A percentile compares a stretch with the other conserved stretches of the same genome.
phyloP scores from a whole-genome alignment of 108 stramenopile species.

The Aurantiochytrium sp. region DNA sequence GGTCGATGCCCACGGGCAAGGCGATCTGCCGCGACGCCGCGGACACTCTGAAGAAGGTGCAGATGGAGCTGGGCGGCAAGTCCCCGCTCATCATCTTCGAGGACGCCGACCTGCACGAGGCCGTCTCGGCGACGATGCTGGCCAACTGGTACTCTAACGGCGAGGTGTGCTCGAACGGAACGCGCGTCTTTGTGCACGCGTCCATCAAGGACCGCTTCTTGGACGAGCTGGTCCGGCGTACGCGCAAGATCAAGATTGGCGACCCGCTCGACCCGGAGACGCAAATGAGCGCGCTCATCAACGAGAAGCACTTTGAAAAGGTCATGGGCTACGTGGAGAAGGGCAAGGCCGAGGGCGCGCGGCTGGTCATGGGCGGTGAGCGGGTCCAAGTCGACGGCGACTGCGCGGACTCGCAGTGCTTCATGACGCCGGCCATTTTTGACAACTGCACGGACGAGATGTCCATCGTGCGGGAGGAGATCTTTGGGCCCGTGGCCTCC shows the following conservation, averaged over 20 bases:
- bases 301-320: conserved; percentile 36
- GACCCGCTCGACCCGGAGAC: conserved; percentile 44
- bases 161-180: conserved; percentile 51
- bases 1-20: conserved; percentile 47
- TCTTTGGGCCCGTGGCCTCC: conserved; percentile 45
- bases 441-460: conserved; percentile 36
- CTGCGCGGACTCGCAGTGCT: conserved; percentile 31
- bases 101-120: conserved; percentile 51
- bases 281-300: conserved; percentile 42
- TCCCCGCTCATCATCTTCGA: conserved; percentile 55
- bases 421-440: conserved; percentile 36
- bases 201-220: conserved; percentile 44
- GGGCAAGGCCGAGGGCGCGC: conserved; percentile 37
- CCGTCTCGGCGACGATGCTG: conserved; percentile 43
- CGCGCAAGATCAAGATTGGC: conserved; percentile 43
- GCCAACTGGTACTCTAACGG: conserved; percentile 49
- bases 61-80: conserved; percentile 60
- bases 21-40: conserved; percentile 48
- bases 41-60: conserved; percentile 43
- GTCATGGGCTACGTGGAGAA: conserved; percentile 32
- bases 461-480: conserved; percentile 42
- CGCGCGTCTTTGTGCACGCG: conserved; percentile 50
- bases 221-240: conserved; percentile 44
- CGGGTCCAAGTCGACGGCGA: background rate
- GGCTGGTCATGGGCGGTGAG: conserved; percentile 20